Evolutionary conservation across 129 eudicot species (phyloP), one percentile per base, ranked within the genome.

Genomic region (Ambrosia artemisiifolia): DNA sequence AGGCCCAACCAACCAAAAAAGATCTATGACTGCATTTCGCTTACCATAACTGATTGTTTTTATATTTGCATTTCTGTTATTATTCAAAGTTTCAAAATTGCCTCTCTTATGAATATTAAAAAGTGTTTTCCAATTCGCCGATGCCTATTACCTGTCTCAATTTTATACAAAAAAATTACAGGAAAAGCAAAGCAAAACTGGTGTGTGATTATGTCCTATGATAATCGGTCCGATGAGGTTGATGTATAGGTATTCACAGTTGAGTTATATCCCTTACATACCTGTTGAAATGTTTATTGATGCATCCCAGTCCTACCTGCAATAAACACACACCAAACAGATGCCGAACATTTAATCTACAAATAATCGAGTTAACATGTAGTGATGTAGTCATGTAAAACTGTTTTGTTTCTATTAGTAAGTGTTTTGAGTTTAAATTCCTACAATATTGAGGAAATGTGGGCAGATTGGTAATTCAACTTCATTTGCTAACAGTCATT

Each of bases 281-380:
- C 16, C 38, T 54, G 44, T 66, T 30, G 16, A 54, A 63, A 53
- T 75, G 65, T 9, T 59, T 48, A 67, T 67, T 18, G 24, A n/a
- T 74, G 60, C 65, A 16, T 67, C 74, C 74, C 50, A 18, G 30
- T 76, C 47, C 40, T 70, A 69, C 67, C 81, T 77, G 81, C 71
- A 69, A 47, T 55, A 61, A 69, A 70, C 35, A 69, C 32, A 65
- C 14, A 54, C 33, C 62, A 55, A 19, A 20, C 62, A 55, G 20
- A 38, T 30, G 28, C 28, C 0, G n/a, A 20, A 67, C 14, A 28
- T 63, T 16, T 49, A 28, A 32, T 20, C 56, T 28, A 24, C 43
- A n/a, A 28, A n/a, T 46, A 14, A 32, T 47, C 34, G 11, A 30
- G 17, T 32, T 5, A 13, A 30, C 17, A 30, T 60, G 19, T 11